A percentile compares a stretch with the other conserved stretches of the same genome.
Conservation (phyloP, 2,329 filamentous ascomycete species). For the Diaporthe sp. region DNA sequence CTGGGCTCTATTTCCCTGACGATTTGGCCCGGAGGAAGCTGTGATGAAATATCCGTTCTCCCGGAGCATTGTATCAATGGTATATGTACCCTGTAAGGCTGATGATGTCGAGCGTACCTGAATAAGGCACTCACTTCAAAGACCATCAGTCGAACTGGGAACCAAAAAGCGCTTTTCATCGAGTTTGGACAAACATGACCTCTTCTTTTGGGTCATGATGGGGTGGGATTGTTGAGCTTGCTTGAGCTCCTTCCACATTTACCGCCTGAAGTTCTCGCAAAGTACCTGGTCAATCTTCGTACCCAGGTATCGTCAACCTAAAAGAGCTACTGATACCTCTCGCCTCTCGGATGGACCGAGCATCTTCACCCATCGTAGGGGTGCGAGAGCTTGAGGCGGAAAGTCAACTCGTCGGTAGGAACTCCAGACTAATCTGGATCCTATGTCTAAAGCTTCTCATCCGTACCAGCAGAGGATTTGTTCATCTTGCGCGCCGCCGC, state of each 20-base stretch:
- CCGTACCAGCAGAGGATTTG: not conserved
- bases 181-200: not conserved
- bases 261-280: not conserved
- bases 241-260: not conserved
- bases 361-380: not conserved
- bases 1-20: not conserved
- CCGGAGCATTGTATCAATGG: not conserved
- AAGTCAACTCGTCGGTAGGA: not conserved
- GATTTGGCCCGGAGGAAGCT: not conserved
- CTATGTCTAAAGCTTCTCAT: not conserved
- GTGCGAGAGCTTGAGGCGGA: not conserved
- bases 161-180: not conserved
- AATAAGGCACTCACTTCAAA: not conserved
- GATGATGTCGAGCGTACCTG: not conserved
- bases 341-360: not conserved
- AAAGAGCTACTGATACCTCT: not conserved
- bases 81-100: not conserved
- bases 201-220: not conserved
- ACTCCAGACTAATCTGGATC: not conserved
- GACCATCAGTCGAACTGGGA: not conserved
- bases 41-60: not conserved
- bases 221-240: too few relatives aligned
- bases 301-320: not conserved
- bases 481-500: not conserved
- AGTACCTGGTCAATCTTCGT: not conserved